Evolutionary conservation across 2,329 filamentous ascomycete genomes (phyloP), one percentile per base, ranked within the genome.

Genomic region (Diplodia corticola): DNA sequence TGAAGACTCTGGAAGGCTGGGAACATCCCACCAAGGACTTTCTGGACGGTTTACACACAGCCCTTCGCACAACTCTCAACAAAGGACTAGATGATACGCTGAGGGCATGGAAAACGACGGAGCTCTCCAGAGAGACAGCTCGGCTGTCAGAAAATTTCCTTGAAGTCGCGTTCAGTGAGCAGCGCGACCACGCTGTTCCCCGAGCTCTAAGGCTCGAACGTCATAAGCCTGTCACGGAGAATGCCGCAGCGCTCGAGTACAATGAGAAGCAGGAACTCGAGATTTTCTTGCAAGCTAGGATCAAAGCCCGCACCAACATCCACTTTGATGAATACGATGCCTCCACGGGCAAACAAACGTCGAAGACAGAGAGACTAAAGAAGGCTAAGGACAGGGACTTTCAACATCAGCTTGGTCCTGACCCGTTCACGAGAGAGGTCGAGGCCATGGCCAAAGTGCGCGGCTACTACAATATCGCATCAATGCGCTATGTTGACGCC

Each of bases 391-490:
- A 73, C 1, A 65, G 60, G 1, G 71, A 71, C 50, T 49, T 73
- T n/a, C 69, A 68, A 5, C 37, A 49, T 0, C 55, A 74, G 28
- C 78, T 91, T 12, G 83, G 83, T 0, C 74, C 79, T 0, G 90
- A 92, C 70, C 80, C 81, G 0, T 92, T 86, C 69, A 73, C 80
- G 1, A 76, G 78, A 0, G 89, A 92, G 72, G 75, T 93, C 0
- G 80, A 83, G 9, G 85, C 90, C 0, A 84, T 90, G 0, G 82
- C 87, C 0, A 86, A 87, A 4, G 83, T 91, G 51, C 81, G 88
- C 0, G 89, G 85, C 0, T 93, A 92, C 74, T 93, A 93, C 72
- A 82, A 86, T 54, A 84, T 89, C 4, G 89, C 90, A 0, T 84
- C 86, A 0, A 78, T 82, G 37, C 84, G 89, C 1, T 90, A 92